These are phyloP conservation scores for Wickerhamiella qilinensis DNA, from an alignment of 805 yeast genomes.

Conservation along the genomic window DNA sequence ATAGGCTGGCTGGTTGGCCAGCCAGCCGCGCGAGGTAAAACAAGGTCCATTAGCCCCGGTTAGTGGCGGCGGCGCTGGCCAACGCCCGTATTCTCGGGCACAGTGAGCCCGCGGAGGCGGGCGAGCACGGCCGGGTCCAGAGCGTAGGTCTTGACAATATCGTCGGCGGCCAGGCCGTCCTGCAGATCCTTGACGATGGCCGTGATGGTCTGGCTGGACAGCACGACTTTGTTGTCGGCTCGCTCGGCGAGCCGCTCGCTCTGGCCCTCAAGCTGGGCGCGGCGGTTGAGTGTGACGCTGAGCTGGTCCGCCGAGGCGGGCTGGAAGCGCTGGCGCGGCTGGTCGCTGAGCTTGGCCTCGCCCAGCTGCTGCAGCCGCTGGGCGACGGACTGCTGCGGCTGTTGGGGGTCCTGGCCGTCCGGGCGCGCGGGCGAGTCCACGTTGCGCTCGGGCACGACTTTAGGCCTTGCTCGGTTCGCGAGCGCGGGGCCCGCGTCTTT, in stretches of 20 bases:
- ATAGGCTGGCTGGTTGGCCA: no score
- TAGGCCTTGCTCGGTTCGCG: not conserved
- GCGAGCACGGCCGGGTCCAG: conserved; percentile 10
- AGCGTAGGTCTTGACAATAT: conserved; percentile 9
- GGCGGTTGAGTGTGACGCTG: conserved; percentile 13
- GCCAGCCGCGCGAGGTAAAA: no score
- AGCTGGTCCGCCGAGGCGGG: conserved; percentile 13
- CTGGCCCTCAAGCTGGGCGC: conserved; percentile 6
- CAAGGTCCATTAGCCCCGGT: no score
- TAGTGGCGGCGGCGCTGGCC: not conserved
- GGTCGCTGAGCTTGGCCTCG: conserved; percentile 3
- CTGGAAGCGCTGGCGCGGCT: conserved; percentile 3
- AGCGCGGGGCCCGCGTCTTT: not conserved
- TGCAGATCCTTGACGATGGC: conserved; percentile 11
- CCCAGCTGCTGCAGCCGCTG: conserved; percentile 14
- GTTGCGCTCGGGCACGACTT: not conserved
- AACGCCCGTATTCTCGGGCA: conserved; percentile 1
- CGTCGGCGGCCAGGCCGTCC: conserved; percentile 13
- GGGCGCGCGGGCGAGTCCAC: not conserved
- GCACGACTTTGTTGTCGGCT: conserved; percentile 5
- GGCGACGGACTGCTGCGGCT: conserved; percentile 8
- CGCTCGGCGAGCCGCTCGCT: conserved; percentile 4
- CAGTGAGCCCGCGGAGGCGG: conserved; percentile 7
- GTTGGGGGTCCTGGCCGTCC: conserved; percentile 26
- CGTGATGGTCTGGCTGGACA: conserved; percentile 15